Evolutionary conservation across 1,284 basidiomycete species (phyloP), one percentile per base, ranked within the genome.

Genomic region (Schizophyllum commune): DNA sequence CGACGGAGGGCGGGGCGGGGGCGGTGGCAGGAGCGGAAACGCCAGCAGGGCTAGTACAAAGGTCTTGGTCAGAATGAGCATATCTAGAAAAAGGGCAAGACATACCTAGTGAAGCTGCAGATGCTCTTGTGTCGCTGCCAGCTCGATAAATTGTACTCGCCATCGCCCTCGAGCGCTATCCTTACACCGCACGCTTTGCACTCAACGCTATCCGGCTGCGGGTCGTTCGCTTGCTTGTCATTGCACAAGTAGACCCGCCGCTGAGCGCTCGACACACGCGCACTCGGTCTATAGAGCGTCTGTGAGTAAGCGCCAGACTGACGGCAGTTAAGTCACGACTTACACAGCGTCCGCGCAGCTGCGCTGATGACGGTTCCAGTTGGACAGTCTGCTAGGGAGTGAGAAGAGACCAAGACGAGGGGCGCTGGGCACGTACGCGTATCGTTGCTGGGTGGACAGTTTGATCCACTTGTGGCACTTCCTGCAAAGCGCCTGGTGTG

Each of bases 391-490:
- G 53, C 19, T 21, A 11, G 19, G 19, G 19, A 19, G 19, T 21
- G 20, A 21, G 53, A 15, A 55, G 17, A 47, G 39, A 47, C 39
- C 39, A 17, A 11, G 39, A 13, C 39, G 39, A 47, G 9, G 39
- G 39, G 39, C 27, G 27, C 27, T 27, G 17, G 9, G 39, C 17
- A 11, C 39, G 17, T 47, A 47, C 20, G 69, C 66, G 70, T 85
- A 89, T 5, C 71, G 67, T 13, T 69, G 67, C 1, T 63, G 68
- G 13, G 65, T 68, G 20, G 79, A 76, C 27, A 88, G 72, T 58
- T 74, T 77, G 62, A 89, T 77, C 84, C 85, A 87, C 62, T 77
- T 81, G 58, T 81, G 71, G 68, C 88, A 90, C 54, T 73, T 76
- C 63, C 77, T 77, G 69, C 87, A 90, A 56, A 80, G 72, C 7